Evolutionary conservation across 1,139 yeast species (phyloP).

Genomic region (Meyerozyma carpophila): DNA sequence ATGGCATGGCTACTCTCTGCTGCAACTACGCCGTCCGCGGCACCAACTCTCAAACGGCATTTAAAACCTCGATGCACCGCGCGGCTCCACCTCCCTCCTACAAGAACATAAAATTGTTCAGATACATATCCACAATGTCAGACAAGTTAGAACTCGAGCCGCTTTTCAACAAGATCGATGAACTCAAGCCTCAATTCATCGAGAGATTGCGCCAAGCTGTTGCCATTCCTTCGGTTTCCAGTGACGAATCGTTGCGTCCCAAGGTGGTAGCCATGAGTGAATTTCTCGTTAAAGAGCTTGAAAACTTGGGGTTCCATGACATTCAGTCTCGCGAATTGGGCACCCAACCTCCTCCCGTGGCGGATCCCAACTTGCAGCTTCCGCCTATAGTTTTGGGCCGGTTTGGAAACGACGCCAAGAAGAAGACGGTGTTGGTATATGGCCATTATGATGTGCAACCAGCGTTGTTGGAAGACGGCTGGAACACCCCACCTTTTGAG

Average conservation of each 20-base stretch:
- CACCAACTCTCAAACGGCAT: background rate
- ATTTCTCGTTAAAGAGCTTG: conserved; percentile 67
- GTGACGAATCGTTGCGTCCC: conserved; percentile 83
- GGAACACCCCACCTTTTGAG: conserved; percentile 89
- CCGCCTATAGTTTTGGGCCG: conserved; percentile 94
- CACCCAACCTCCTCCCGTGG: conserved; percentile 80
- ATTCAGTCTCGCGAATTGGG: conserved; percentile 82
- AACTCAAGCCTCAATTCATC: conserved; percentile 64
- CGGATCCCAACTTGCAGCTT: conserved; percentile 56
- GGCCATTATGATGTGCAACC: conserved; percentile 99
- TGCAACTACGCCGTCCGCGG: background rate
- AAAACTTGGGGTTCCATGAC: conserved; percentile 69
- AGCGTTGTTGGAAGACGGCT: conserved; percentile 86
- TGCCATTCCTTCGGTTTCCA: conserved; percentile 90
- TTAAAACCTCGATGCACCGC: background rate
- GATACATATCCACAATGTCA: conserved; percentile 10
- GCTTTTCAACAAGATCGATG: conserved; percentile 58
- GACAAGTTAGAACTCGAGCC: conserved; percentile 40
- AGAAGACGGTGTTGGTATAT: conserved; percentile 85
- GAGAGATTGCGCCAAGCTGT: conserved; percentile 73
- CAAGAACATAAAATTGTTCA: no score
- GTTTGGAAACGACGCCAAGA: conserved; percentile 71
- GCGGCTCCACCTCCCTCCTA: background rate
- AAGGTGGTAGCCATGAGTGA: conserved; percentile 84
- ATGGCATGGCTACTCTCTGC: background rate